Base-by-base conservation (phyloP, 2,329 filamentous ascomycete genomes). In the Penicillium aurantiogriseum region DNA sequence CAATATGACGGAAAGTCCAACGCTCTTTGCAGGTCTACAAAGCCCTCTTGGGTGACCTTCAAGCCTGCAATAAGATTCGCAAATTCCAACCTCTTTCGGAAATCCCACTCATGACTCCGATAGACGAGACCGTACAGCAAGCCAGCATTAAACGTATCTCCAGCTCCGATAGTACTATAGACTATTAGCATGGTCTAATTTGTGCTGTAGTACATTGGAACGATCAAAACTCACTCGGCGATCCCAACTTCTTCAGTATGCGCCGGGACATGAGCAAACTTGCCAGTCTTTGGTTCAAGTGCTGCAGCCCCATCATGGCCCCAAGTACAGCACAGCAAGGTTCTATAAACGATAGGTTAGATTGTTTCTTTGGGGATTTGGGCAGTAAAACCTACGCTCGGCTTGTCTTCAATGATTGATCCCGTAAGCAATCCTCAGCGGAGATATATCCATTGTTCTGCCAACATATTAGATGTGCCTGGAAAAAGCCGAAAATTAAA, bases 71-170 rank as follows among this genome's bases (percentile, higher is more conserved):
- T 71, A 57, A 81, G 78, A 63, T 87, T 88, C 46, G 87, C 86
- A 73, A 89, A 88, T 33, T 68, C 71, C 59, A 89, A 70, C 65
- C 80, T 83, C 56, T 73, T 69, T 50, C 73, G 63, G 46, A 80
- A 66, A 63, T 75, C 70, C 83, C 83, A 87, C 61, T 81, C 75
- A 9, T 72, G 66, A 43, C 67, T 63, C 61, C 80, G 80, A 67
- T 78, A 82, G 56, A 82, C 73, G 59, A 89, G 71, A 36, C 78
- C 81, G 73, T 86, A 90, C 48, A 91, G 74, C 72, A 89, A 85
- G 58, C 87, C 88, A 35, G 88, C 88, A 62, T 88, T 84, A 67
- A 91, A 91, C 0, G 88, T 90, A 68, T 91, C 89, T 63, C 89
- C 89, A 43, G 88, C 88, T 54, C 88, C 89, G 59, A 91, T 82